Evolutionary conservation across 2,329 filamentous ascomycete species (phyloP).

Genomic region (Colletotrichum karsti): DNA sequence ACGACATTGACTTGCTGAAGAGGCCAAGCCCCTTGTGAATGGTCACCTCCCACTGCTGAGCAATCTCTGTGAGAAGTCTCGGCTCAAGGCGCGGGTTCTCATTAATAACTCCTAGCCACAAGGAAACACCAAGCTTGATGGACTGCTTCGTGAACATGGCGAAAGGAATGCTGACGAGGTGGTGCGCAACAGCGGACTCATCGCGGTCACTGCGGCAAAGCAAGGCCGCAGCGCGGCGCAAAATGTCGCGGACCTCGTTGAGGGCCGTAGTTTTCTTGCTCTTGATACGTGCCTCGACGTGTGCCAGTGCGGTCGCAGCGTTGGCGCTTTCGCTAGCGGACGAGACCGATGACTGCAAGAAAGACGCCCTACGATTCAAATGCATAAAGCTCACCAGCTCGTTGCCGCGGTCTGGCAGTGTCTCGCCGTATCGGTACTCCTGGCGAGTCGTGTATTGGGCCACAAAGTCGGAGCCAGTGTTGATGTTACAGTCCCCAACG

Average conservation of each 20-base stretch:
- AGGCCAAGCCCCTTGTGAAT: slow-evolving; percentile 81
- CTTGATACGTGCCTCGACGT: slow-evolving; percentile 76
- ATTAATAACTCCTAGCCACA: slow-evolving; percentile 97
- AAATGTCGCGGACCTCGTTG: slow-evolving; percentile 79
- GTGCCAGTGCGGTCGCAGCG: slow-evolving; percentile 72
- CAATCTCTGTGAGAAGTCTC: slow-evolving; percentile 85
- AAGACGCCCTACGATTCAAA: slow-evolving; percentile 59
- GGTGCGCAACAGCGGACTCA: slow-evolving; percentile 82
- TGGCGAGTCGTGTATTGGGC: slow-evolving; percentile 97
- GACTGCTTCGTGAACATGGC: slow-evolving; percentile 92
- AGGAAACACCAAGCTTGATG: slow-evolving; percentile 91
- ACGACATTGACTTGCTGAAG: slow-evolving; percentile 77
- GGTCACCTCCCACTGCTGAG: slow-evolving; percentile 89
- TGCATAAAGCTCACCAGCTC: slow-evolving; percentile 72
- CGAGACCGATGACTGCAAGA: slow-evolving; percentile 58
- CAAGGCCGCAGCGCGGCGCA: slow-evolving; percentile 85
- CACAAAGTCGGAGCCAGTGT: slow-evolving; percentile 94
- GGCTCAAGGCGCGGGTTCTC: slow-evolving; percentile 92
- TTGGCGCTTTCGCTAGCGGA: slow-evolving; percentile 64
- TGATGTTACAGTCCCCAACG: slow-evolving; percentile 78
- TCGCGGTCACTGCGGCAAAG: slow-evolving; percentile 81
- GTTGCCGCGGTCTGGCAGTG: slow-evolving; percentile 72
- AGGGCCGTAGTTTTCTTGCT: slow-evolving; percentile 76
- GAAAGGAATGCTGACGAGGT: slow-evolving; percentile 93
- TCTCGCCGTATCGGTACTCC: slow-evolving; percentile 90